A percentile compares a stretch with the other conserved stretches of the same genome.
Evolutionary conservation across 2,329 filamentous ascomycete species (phyloP).

Genomic region (Hymenotorrendiella dingleyae): DNA sequence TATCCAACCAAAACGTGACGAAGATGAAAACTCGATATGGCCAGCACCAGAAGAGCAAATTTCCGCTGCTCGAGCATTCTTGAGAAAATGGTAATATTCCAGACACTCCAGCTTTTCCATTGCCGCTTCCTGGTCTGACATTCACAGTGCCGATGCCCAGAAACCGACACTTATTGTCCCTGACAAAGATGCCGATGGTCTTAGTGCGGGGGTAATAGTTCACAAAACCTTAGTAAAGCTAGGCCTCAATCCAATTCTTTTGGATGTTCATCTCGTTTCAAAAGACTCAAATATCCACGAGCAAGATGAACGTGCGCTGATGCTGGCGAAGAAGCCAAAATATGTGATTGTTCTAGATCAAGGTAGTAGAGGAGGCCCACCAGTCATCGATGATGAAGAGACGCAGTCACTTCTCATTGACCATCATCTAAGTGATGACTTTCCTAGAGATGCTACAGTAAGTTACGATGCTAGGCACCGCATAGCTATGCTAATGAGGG

Average conservation of each 20-base stretch:
- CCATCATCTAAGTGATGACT: slow-evolving; percentile 54
- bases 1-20: slow-evolving; percentile 7
- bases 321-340: slow-evolving; percentile 43
- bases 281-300: slow-evolving; percentile 56
- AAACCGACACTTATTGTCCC: slow-evolving; percentile 55
- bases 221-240: slow-evolving; percentile 53
- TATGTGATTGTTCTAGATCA: slow-evolving; percentile 63
- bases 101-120: too few relatives aligned
- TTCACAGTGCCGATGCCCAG: slow-evolving; percentile 41
- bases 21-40: slow-evolving; percentile 42
- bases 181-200: slow-evolving; percentile 64
- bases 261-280: slow-evolving; percentile 51
- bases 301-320: slow-evolving; percentile 43
- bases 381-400: slow-evolving; percentile 45
- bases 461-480: too few relatives aligned
- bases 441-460: slow-evolving; percentile 39
- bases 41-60: slow-evolving; percentile 54
- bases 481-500: slow-evolving; percentile 28
- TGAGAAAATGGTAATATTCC: slow-evolving; percentile 54
- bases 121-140: too few relatives aligned
- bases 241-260: slow-evolving; percentile 46
- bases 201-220: slow-evolving; percentile 58
- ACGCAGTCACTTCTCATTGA: slow-evolving; percentile 54
- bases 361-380: slow-evolving; percentile 49
- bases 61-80: slow-evolving; percentile 47